phyloP scores from a whole-genome alignment of 2,329 filamentous ascomycete genomes.

The Paecilomyces fulvus region DNA sequence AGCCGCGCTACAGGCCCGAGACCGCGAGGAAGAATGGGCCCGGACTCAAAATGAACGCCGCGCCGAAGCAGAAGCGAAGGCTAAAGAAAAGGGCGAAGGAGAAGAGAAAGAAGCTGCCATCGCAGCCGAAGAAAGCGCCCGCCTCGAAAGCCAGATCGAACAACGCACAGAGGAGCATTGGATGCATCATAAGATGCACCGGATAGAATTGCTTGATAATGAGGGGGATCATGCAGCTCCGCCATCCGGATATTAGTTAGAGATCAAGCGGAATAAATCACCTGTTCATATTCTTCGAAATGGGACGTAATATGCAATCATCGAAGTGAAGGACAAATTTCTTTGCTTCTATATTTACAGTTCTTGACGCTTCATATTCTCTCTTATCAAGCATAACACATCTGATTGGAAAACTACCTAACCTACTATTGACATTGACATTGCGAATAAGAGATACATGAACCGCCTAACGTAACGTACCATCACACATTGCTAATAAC shows the following conservation, averaged over 20 bases:
- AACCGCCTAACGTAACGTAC: neutral
- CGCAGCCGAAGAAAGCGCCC: slow-evolving; percentile 13
- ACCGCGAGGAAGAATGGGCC: slow-evolving; percentile 30
- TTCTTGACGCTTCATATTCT: too few relatives aligned
- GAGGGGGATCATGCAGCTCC: neutral
- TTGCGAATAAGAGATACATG: neutral
- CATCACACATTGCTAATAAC: neutral
- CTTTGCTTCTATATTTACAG: too few relatives aligned
- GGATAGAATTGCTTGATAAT: slow-evolving; percentile 7
- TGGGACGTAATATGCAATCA: neutral
- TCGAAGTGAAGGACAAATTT: too few relatives aligned
- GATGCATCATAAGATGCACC: slow-evolving; percentile 9
- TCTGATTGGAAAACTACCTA: too few relatives aligned
- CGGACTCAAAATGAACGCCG: slow-evolving; percentile 21
- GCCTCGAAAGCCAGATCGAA: slow-evolving; percentile 21
- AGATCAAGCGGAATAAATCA: too few relatives aligned
- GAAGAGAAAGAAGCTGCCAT: slow-evolving; percentile 14
- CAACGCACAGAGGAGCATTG: slow-evolving; percentile 22
- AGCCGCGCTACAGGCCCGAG: slow-evolving; percentile 30
- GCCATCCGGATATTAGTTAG: neutral
- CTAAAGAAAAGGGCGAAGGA: slow-evolving; percentile 8
- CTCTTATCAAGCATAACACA: too few relatives aligned
- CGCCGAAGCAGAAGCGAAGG: slow-evolving; percentile 17
- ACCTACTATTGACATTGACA: neutral
- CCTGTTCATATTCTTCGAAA: neutral